Evolutionary conservation across 768 basidiomycete genomes (phyloP), one percentile per base, ranked within the genome.

Genomic region (Kwoniella pini): DNA sequence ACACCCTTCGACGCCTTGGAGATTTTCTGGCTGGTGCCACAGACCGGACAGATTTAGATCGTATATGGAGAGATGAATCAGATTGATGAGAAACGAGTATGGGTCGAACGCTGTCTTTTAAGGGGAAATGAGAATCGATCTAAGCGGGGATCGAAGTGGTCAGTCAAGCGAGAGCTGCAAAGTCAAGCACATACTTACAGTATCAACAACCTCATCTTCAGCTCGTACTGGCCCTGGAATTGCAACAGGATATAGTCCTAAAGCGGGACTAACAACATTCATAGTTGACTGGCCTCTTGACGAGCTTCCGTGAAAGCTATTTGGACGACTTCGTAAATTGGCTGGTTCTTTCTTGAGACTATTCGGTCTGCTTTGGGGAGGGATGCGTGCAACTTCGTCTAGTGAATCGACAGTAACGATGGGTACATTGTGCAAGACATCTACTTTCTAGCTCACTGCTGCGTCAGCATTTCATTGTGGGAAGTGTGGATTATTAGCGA

Each of bases 291-390:
- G 19, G 21, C 11, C 45, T 27, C 44, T 46, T 22, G 63, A 24
- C 7, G 22, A 31, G 24, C 38, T 58, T 0, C 62, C 63, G 38
- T 68, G 63, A 59, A 61, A 64, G 52, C 67, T 68, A 42, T 50
- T 62, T 7, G 63, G 67, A 22, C 67, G 54, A 24, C 50, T 64
- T 42, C 49, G 42, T 11, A 28, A 30, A 36, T 17, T 50, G 13
- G 24, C 40, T 3, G 57, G 36, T 31, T 15, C 36, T n/a, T 48
- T 57, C 49, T 48, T 65, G 17, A 60, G 38, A 24, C 58, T 60
- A 19, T 39, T 52, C 2, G 64, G 64, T 39, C 64, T 33, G 40
- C 59, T 60, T 48, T 51, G 21, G 15, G 54, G 45, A 38, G 56
- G 36, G 13, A 13, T 19, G 13, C n/a, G 15, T 7, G 15, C 33